Conservation (phyloP, 2,329 filamentous ascomycete genomes). For the Phaeosphaeriaceae sp. region DNA sequence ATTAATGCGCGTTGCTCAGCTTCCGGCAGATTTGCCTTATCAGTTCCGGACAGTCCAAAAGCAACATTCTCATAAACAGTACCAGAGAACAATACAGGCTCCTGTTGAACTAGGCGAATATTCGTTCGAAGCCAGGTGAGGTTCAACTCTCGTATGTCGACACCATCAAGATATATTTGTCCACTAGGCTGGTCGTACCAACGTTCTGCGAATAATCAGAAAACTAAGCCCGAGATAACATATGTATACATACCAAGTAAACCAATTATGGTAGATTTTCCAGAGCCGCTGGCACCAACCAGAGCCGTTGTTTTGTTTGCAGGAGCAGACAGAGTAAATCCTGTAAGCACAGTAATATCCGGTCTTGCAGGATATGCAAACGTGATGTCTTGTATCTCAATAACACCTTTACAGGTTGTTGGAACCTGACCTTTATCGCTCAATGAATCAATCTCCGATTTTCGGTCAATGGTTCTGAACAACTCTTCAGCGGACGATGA, state of each 20-base stretch:
- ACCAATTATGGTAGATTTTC: conserved; percentile 92
- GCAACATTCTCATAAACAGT: conserved; percentile 88
- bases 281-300: conserved; percentile 91
- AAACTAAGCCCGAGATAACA: conserved; percentile 86
- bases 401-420: conserved; percentile 51
- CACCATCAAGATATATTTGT: conserved; percentile 38
- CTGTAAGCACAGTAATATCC: conserved; percentile 85
- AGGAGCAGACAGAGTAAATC: conserved; percentile 77
- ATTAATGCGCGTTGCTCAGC: conserved; percentile 74
- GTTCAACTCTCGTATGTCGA: conserved; percentile 79
- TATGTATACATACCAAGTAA: conserved; percentile 56
- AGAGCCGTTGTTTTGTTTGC: conserved; percentile 91
- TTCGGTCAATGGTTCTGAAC: conserved; percentile 71
- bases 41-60: conserved; percentile 75
- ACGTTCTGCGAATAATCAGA: conserved; percentile 71
- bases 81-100: conserved; percentile 86
- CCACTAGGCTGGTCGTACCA: conserved; percentile 47
- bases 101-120: conserved; percentile 88
- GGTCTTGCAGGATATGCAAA: conserved; percentile 94
- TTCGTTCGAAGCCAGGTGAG: conserved; percentile 90
- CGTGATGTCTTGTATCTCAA: conserved; percentile 80
- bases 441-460: conserved; percentile 74
- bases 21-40: conserved; percentile 57
- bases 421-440: conserved; percentile 31
- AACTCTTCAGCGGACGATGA: conserved; percentile 43